Conservation (phyloP, 192 early-diverging fungal species). For the Backusella tarrabulga region DNA sequence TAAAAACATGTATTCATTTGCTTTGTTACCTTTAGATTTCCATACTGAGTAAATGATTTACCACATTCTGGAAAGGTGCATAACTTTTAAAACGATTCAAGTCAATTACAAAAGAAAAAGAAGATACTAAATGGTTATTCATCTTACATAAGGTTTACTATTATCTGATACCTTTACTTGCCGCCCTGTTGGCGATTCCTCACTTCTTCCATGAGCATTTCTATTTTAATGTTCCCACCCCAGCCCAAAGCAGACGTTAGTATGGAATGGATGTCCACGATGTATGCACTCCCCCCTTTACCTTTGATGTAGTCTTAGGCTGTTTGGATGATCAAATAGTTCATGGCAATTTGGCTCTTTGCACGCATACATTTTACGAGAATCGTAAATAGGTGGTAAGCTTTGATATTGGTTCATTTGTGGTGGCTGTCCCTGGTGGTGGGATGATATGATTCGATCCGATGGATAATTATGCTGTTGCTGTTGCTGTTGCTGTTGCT, state of each 20-base stretch:
- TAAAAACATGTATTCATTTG: background rate
- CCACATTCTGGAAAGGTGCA: conserved; percentile 8
- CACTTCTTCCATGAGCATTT: background rate
- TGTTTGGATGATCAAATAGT: background rate
- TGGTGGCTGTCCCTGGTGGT: background rate
- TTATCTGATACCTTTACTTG: conserved; percentile 2
- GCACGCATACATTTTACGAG: background rate
- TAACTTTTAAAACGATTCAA: background rate
- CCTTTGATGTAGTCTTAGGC: background rate
- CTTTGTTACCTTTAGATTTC: background rate
- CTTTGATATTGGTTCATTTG: background rate
- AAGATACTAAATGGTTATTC: background rate
- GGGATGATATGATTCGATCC: background rate
- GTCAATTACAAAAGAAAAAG: background rate
- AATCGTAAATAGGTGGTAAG: background rate
- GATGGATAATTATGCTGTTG: background rate
- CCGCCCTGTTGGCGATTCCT: background rate
- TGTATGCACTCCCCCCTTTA: background rate
- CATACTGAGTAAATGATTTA: conserved; percentile 11
- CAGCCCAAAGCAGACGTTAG: too few relatives aligned
- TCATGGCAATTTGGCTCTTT: background rate
- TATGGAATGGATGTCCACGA: too few relatives aligned
- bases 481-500: background rate
- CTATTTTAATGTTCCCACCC: background rate
- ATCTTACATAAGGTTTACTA: conserved; percentile 12